Evolutionary conservation across 2,329 filamentous ascomycete species (phyloP).

Genomic region (Geosmithia putterillii): DNA sequence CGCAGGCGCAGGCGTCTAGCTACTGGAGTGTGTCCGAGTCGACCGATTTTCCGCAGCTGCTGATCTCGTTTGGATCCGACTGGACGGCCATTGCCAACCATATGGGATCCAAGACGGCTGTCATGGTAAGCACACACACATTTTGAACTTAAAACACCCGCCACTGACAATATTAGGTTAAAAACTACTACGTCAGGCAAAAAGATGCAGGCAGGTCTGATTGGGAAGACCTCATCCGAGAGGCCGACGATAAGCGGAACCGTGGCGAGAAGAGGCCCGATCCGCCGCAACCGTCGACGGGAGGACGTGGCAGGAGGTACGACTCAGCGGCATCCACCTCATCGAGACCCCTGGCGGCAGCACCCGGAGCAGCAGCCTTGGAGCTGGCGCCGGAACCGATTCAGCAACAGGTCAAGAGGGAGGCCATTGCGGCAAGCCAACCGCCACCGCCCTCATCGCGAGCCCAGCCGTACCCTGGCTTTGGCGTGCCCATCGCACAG

Average conservation of each 20-base stretch:
- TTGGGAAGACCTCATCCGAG: constrained; percentile 46
- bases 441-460: constrained; percentile 9
- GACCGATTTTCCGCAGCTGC: constrained; percentile 60
- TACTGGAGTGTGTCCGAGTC: constrained; percentile 82
- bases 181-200: constrained; percentile 55
- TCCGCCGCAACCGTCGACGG: constrained; percentile 40
- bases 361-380: constrained; percentile 23
- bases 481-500: constrained; percentile 34
- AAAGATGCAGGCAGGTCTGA: constrained; percentile 46
- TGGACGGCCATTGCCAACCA: constrained; percentile 63
- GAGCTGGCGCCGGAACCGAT: constrained; percentile 33
- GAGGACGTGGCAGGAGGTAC: constrained; percentile 37
- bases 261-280: constrained; percentile 47
- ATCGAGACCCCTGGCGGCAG: constrained; percentile 32
- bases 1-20: constrained; percentile 53
- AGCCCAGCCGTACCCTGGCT: constrained; percentile 26
- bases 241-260: constrained; percentile 43
- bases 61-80: constrained; percentile 68
- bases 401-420: constrained; percentile 32
- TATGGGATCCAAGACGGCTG: constrained; percentile 74
- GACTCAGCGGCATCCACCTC: constrained; percentile 20
- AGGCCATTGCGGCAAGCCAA: constrained; percentile 17
- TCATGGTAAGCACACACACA: constrained; percentile 53
- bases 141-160: neutral
- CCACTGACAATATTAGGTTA: constrained; percentile 33